These are phyloP conservation scores for Tilletia indica DNA, from an alignment of 1,284 basidiomycete genomes.

Conservation along the genomic window DNA sequence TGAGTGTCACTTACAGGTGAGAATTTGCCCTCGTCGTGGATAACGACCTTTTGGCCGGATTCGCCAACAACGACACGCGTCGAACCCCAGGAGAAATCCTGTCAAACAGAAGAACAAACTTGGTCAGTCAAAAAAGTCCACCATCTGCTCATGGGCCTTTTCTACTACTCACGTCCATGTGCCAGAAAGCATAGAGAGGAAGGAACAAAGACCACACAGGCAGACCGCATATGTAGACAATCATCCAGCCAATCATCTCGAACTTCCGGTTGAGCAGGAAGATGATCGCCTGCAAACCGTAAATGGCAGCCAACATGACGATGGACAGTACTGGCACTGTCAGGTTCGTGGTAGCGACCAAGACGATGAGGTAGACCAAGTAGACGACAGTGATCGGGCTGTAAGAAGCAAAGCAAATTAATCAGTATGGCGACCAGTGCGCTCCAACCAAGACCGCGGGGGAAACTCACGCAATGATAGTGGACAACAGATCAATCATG, in stretches of 20 bases:
- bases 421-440: background rate
- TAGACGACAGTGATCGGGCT: constrained; percentile 79
- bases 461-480: constrained; percentile 65
- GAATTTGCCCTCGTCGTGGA: constrained; percentile 96
- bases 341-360: constrained; percentile 41
- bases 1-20: constrained; percentile 65
- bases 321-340: constrained; percentile 65
- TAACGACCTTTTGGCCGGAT: constrained; percentile 75
- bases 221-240: constrained; percentile 66
- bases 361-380: constrained; percentile 62
- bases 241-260: constrained; percentile 54
- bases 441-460: background rate
- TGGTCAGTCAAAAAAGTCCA: background rate
- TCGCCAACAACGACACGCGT: constrained; percentile 93
- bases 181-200: constrained; percentile 96
- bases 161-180: constrained; percentile 73
- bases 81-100: constrained; percentile 87
- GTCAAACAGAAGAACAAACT: background rate
- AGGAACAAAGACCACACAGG: constrained; percentile 88
- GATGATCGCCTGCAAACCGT: constrained; percentile 64
- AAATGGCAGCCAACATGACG: constrained; percentile 87
- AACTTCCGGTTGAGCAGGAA: constrained; percentile 56
- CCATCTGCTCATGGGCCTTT: too few species aligned
- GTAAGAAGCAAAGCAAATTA: background rate
- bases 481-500: constrained; percentile 80